Conservation (phyloP, 2,329 filamentous ascomycete genomes). For the Xylariaceae sp. region DNA sequence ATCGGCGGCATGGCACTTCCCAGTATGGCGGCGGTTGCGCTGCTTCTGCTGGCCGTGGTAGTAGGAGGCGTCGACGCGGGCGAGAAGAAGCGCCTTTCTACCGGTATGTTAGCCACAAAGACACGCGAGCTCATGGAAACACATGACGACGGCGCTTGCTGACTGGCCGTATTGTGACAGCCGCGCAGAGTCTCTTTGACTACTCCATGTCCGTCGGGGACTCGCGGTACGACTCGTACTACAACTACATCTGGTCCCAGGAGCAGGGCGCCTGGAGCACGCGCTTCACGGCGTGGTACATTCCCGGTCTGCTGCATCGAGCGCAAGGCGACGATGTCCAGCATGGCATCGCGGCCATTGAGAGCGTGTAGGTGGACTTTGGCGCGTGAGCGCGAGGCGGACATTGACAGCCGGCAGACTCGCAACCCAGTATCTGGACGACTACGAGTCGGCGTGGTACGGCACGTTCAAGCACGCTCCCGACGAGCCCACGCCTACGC, state of each 20-base stretch:
- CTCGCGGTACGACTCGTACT: slow-evolving; percentile 31
- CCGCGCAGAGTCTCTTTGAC: slow-evolving; percentile 30
- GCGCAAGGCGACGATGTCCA: slow-evolving; percentile 27
- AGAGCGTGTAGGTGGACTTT: slow-evolving; percentile 22
- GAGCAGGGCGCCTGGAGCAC: slow-evolving; percentile 35
- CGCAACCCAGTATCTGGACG: slow-evolving; percentile 26
- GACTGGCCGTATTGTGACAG: too few relatives aligned
- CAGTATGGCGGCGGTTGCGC: neutral
- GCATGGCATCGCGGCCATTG: slow-evolving; percentile 28
- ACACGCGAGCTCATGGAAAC: too few relatives aligned
- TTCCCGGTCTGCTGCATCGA: slow-evolving; percentile 28
- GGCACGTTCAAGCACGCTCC: slow-evolving; percentile 33
- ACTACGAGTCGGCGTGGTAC: slow-evolving; percentile 33
- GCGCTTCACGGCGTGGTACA: slow-evolving; percentile 36
- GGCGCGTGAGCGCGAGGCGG: neutral
- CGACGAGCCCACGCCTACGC: slow-evolving; percentile 30
- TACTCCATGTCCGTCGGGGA: slow-evolving; percentile 33
- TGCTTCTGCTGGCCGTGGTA: neutral
- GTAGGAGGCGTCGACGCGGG: too few relatives aligned
- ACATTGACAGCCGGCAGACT: slow-evolving; percentile 13
- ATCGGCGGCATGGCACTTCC: too few relatives aligned
- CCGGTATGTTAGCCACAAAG: neutral
- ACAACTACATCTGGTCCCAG: slow-evolving; percentile 33
- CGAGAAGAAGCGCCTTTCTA: neutral
- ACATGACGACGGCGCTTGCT: too few relatives aligned